Conservation (phyloP, 345 rosid species). For the Geranium rotundifolium region DNA sequence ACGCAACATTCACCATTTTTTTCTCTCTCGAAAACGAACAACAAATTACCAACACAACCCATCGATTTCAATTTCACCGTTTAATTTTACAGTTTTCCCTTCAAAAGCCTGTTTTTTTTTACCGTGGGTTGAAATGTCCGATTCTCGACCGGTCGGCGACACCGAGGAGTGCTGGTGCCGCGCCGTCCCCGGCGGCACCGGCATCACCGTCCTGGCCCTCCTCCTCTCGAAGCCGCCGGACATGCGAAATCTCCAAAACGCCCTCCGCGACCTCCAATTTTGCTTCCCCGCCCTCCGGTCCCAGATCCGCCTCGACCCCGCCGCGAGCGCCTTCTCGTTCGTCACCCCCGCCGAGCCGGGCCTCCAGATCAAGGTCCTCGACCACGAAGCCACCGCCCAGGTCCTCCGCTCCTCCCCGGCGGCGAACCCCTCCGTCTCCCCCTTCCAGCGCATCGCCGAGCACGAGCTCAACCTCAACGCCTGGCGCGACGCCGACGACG, state of each 20-base stretch:
- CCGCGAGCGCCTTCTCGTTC: conserved; percentile 38
- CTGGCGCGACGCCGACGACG: conserved; percentile 33
- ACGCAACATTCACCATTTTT: too few relatives aligned
- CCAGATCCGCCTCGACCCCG: conserved; percentile 30
- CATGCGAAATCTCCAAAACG: conserved; percentile 25
- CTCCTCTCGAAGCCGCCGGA: conserved; percentile 31
- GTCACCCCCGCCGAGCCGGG: conserved; percentile 28
- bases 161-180: conserved; percentile 74
- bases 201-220: conserved; percentile 61
- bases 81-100: too few relatives aligned
- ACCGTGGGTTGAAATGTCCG: too few relatives aligned
- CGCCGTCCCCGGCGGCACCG: conserved; percentile 59
- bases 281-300: conserved; percentile 61
- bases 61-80: too few relatives aligned
- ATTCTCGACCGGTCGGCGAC: conserved; percentile 39
- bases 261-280: conserved; percentile 41
- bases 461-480: conserved; percentile 64
- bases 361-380: conserved; percentile 36
- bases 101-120: too few relatives aligned
- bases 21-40: too few relatives aligned
- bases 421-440: conserved; percentile 6
- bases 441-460: conserved; percentile 42
- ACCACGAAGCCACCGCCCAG: conserved; percentile 39
- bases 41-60: too few relatives aligned
- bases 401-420: conserved; percentile 16